Percentiles rank a stretch among this genome's conserved stretches.
Conservation (phyloP, 352 stramenopile genomes). For the Ophiocytium majus region DNA sequence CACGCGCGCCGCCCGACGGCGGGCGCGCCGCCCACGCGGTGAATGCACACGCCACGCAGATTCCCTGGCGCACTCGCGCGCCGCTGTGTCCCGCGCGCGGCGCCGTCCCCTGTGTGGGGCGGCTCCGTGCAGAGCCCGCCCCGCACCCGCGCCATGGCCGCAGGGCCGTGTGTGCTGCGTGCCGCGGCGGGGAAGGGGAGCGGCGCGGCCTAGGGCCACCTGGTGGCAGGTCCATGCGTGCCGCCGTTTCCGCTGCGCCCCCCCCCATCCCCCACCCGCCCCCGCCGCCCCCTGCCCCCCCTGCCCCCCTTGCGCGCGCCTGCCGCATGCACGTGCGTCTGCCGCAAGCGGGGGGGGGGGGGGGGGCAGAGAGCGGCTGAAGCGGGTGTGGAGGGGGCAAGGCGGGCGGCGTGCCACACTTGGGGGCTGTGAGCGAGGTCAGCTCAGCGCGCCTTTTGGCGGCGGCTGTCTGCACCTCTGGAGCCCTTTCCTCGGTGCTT, state of each 20-base stretch:
- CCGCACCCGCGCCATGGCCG: neutral
- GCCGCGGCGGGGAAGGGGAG: too few species aligned
- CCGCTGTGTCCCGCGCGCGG: neutral
- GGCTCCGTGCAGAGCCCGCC: neutral
- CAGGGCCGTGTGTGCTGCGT: neutral
- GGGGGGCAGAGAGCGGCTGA: neutral
- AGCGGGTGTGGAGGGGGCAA: neutral
- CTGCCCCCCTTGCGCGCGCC: neutral
- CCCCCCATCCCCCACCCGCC: neutral
- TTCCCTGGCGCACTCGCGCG: neutral
- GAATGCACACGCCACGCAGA: neutral
- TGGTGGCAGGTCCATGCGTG: neutral
- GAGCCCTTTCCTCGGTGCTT: neutral
- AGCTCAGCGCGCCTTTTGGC: too few species aligned
- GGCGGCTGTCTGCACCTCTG: neutral
- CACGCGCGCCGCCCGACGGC: too few species aligned
- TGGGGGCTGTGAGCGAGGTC: too few species aligned
- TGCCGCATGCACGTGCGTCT: neutral
- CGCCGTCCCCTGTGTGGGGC: neutral
- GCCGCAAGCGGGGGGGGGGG: neutral
- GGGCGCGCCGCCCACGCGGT: neutral
- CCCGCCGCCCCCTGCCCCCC: too few species aligned
- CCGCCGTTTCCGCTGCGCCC: neutral
- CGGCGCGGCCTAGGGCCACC: neutral
- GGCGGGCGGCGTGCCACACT: neutral